phyloP scores from a whole-genome alignment of 1,284 basidiomycete genomes.

The Cryptococcus neoformans region DNA sequence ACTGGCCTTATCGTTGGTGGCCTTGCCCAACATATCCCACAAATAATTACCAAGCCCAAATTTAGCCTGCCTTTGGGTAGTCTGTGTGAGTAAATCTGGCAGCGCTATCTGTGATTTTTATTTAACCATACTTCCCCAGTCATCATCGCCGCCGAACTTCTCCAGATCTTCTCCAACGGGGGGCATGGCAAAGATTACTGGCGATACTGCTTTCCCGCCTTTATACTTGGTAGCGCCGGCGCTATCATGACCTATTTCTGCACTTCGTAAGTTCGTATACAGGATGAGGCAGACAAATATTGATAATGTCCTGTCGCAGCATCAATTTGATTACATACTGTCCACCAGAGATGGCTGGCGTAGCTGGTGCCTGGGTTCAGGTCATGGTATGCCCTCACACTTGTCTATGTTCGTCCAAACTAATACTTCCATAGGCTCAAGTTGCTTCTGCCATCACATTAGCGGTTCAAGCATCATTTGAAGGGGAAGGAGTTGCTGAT shows the following conservation, averaged over 20 bases:
- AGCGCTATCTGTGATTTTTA: background rate
- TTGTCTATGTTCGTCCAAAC: background rate
- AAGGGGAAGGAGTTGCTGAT: constrained; percentile 24
- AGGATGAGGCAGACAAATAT: too few relatives aligned
- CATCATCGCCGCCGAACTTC: constrained; percentile 27
- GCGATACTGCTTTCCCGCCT: constrained; percentile 38
- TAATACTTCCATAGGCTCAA: constrained; percentile 16
- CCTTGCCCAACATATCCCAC: constrained; percentile 22
- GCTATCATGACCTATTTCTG: constrained; percentile 28
- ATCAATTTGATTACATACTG: constrained; percentile 33
- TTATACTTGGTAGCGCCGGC: constrained; percentile 23
- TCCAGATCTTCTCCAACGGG: constrained; percentile 37
- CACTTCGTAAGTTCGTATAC: constrained; percentile 8
- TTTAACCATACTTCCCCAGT: constrained; percentile 14
- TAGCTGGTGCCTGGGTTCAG: constrained; percentile 42
- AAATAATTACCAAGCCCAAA: constrained; percentile 31
- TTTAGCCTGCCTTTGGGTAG: constrained; percentile 24
- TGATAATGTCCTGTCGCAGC: background rate
- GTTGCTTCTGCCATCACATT: constrained; percentile 37
- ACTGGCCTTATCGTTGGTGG: constrained; percentile 30
- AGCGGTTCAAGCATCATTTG: constrained; percentile 44
- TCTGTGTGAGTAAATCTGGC: constrained; percentile 16
- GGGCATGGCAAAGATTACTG: constrained; percentile 42
- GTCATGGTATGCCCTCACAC: constrained; percentile 18
- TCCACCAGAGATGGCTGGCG: constrained; percentile 42